Base-by-base conservation (phyloP, 495 filamentous ascomycete genomes). In the Podospora anserina region DNA sequence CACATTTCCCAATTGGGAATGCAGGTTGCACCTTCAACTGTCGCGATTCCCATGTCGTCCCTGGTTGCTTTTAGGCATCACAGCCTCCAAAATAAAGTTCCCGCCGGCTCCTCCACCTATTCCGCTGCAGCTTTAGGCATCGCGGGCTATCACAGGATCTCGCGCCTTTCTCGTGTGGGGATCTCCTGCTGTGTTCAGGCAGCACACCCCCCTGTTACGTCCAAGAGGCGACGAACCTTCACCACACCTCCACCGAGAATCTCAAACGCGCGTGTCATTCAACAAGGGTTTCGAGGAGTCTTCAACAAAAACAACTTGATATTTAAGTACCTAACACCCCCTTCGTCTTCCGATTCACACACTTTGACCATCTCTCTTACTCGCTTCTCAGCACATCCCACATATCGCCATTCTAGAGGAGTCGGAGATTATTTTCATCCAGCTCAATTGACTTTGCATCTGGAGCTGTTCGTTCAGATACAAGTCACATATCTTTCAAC, bases 81-180 rank as follows among this genome's bases (percentile, higher is more conserved):
- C 30, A 49, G 39, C 6, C 39, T 49, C 39, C 39, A 18, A 3
- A 16, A 13, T 16, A 18, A 3, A 49, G 13, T 49, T 11, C 9
- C 7, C 9, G 15, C 13, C 39, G 13, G 39, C 9, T 49, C 39
- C 39, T 49, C 15, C 39, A 49, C 18, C 39, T 49, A 49, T 49
- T 49, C 15, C 15, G 2, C 5, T 18, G 39, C 39, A 13, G 7
- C 15, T 49, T 49, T 49, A 49, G 39, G 39, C 39, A 49, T 13
- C 39, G 39, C 39, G 39, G 39, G 6, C 57, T 20, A 69, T 72
- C 73, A 75, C 73, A 69, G 26, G 71, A 72, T 34, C 34, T 69
- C 66, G 73, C 66, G 71, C 65, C 13, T 9, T 53, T 39, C 27
- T 70, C 73, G 71, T 32, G 73, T 68, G 63, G 49, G 58, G 27